Percentiles rank a stretch among this genome's conserved stretches.
Conservation (phyloP, 108 stramenopile species). For the Mediolabrus comicus region DNA sequence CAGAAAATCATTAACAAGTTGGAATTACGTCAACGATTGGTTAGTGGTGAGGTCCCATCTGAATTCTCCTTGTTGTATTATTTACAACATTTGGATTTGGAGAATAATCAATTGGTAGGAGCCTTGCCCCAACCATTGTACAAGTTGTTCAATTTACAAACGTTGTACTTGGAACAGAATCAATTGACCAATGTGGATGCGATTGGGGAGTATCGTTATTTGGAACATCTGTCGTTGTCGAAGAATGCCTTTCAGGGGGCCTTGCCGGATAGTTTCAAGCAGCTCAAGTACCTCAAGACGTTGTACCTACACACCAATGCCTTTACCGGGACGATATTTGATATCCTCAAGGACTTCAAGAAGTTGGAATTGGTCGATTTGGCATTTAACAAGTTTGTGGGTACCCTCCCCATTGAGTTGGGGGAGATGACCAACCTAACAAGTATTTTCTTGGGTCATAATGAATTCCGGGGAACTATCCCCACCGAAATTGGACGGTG, state of each 20-base stretch:
- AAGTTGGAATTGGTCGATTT: slow-evolving; percentile 39
- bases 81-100: slow-evolving; percentile 46
- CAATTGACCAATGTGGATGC: slow-evolving; percentile 42
- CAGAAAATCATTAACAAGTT: slow-evolving; percentile 25
- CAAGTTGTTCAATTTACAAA: slow-evolving; percentile 51
- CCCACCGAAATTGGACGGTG: slow-evolving; percentile 47
- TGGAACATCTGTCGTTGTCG: slow-evolving; percentile 29
- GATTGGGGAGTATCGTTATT: slow-evolving; percentile 31
- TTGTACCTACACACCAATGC: slow-evolving; percentile 44
- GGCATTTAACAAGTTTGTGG: slow-evolving; percentile 38
- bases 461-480: slow-evolving; percentile 45
- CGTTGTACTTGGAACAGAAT: slow-evolving; percentile 46
- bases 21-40: slow-evolving; percentile 33
- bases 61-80: slow-evolving; percentile 42
- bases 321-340: slow-evolving; percentile 32
- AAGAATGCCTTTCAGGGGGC: slow-evolving; percentile 35
- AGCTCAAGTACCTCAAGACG: slow-evolving; percentile 39
- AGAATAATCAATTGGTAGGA: slow-evolving; percentile 49
- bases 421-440: slow-evolving; percentile 37
- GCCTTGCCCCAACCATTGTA: slow-evolving; percentile 43
- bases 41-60: slow-evolving; percentile 32
- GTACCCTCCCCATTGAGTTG: slow-evolving; percentile 48
- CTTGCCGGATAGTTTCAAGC: slow-evolving; percentile 24
- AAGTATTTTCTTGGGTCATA: slow-evolving; percentile 31
- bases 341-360: slow-evolving; percentile 46